Evolutionary conservation across 2,329 filamentous ascomycete genomes (phyloP), one percentile per base, ranked within the genome.

Genomic region (Pseudogymnoascus sp.): DNA sequence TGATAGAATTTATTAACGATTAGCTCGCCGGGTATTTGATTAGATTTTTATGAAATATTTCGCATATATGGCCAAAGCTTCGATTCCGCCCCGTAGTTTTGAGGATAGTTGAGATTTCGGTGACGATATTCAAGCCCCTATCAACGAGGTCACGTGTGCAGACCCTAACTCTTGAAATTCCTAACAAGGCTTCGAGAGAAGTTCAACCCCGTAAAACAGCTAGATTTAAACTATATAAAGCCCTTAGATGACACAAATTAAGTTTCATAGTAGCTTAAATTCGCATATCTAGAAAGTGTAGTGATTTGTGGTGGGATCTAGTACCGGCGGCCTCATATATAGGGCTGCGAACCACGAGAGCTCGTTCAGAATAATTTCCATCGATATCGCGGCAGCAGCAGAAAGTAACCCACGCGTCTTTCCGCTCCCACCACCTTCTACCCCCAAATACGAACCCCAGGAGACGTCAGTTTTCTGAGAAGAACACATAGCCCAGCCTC

Each of bases 281-380:
- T 14, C 22, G 22, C 22, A 50, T 16, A 28, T 50, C 41, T 50
- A 6, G 1, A 4, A 16, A 28, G 28, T 50, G 41, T 30, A 16
- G 41, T 30, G 41, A 6, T 50, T 28, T 50, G 7, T 28, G 41
- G 22, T 28, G 41, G 22, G 22, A 28, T 50, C 16, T 50, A 14
- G 14, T 2, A 50, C 0, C 22, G 2, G 41, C 41, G 8, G 41
- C 41, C 41, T 50, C 22, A 50, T 30, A 50, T 50, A 50, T 50
- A 16, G 41, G 41, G 41, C 41, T 22, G 28, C 41, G 28, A 28
- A 50, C 11, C 41, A 11, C 41, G 22, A 50, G 22, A 58, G 54
- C 54, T 58, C 54, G 54, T 35, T 58, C 54, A 58, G 54, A 58
- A 58, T 58, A 58, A 58, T 58, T 58, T 58, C 54, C 54, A 58